Base-by-base conservation (phyloP, 2,329 filamentous ascomycete species). In the Hypoxylon sp. region DNA sequence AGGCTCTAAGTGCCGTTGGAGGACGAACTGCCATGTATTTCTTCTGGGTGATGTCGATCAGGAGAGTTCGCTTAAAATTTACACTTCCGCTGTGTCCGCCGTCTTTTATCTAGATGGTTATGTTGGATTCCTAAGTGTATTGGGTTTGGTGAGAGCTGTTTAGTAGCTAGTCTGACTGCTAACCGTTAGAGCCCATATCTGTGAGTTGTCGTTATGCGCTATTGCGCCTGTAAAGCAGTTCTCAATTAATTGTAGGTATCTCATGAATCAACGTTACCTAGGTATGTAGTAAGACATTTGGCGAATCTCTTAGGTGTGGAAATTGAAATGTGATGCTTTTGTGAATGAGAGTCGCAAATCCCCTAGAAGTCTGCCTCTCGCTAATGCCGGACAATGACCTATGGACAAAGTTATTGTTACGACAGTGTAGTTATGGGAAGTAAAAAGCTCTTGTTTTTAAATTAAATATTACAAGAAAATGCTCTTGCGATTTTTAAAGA, bases 31-130 rank as follows among this genome's bases (percentile, higher is more conserved):
- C 4, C 38, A n/a, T 46, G 10, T 21, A 46, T 5, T 60, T 48
- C 13, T 30, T 52, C 41, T 41, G 17, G 3, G 61, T 49, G 19
- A 64, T 64, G 32, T 52, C 19, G 38, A 64, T 55, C 3, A 55
- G 61, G n/a, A 36, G 21, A 41, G 48, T 64, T 28, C 55, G 53
- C 13, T 34, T 13, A 21, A 55, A n/a, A 7, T 5, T 14, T 19
- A 25, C 53, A n/a, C 48, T 59, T 34, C 55, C 49, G 2, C 61
- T 32, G 13, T 57, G 52, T 3, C 52, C 60, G 14, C 60, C 53
- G 21, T 41, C 48, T 10, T 34, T 56, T 46, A 25, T 46, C 1
- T n/a, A n/a, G n/a, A n/a, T 2, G n/a, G n/a, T 10, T 28, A n/a
- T 0, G n/a, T 10, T 19, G 38, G 25, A 6, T 43, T 32, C 6